Base-by-base conservation (phyloP, 177 flowering plant genomes). In the Viscum album region DNA sequence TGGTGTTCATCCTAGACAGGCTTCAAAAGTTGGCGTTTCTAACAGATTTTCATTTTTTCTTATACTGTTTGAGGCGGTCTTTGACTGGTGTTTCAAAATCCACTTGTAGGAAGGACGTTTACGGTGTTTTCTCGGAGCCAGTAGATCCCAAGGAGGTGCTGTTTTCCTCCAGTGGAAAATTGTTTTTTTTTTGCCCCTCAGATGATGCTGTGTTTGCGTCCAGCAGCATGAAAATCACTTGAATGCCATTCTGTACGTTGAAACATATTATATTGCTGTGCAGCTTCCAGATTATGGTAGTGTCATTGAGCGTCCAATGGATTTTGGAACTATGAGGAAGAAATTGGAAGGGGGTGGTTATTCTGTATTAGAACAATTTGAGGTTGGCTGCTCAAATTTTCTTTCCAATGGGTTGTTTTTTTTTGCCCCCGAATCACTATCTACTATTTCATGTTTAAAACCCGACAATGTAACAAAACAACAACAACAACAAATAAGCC, bases 211-310 rank as follows among this genome's bases (percentile, higher is more conserved):
- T 6, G 41, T 37, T 13, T 37, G 6, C 13, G 13, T 37, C 10
- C 41, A 13, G 13, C 13, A 37, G 41, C 13, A n/a, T n/a, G n/a
- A n/a, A n/a, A n/a, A n/a, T n/a, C n/a, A 16, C 28, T 61, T 31
- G 35, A 29, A 29, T 61, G 64, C 54, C n/a, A 47, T 17, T 41
- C 0, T 17, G 21, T 70, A 34, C 34, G 30, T 26, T 54, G 30
- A 28, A 7, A 17, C n/a, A 7, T 7, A 8, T 54, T 54, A 2
- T 71, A 52, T n/a, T 34, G 52, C 35, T 71, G 16, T 75, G 73
- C 83, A 89, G 96, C 88, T 89, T 66, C 93, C 96, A 1, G 96
- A 89, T 71, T 89, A 89, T 78, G 86, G 77, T 77, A 93, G 88
- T 36, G 69, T 89, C 45, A 83, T 89, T 54, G 79, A 82, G 62